Evolutionary conservation across 306 rosid species (phyloP).

Genomic region (Corylus heterophylla): DNA sequence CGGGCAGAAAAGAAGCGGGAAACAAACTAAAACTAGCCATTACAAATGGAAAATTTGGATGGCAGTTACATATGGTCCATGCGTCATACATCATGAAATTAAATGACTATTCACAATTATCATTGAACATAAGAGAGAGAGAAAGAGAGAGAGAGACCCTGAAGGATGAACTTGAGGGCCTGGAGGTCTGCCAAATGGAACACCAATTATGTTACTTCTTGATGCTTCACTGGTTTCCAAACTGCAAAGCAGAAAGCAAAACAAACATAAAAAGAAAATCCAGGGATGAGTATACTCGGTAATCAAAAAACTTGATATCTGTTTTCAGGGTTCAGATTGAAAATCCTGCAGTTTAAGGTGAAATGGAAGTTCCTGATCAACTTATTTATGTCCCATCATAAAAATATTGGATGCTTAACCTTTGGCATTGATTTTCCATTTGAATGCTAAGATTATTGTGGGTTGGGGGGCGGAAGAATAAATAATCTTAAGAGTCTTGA

Average conservation of each 20-base stretch:
- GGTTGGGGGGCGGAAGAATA: neutral
- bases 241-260: slow-evolving; percentile 39
- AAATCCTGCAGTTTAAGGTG: neutral
- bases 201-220: slow-evolving; percentile 26
- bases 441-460: neutral
- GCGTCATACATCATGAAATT: neutral
- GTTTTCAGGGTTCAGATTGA: neutral
- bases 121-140: neutral
- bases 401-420: neutral
- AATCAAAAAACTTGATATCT: neutral
- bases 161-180: slow-evolving; percentile 42
- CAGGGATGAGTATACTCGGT: neutral
- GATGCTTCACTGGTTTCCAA: slow-evolving; percentile 45
- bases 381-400: neutral
- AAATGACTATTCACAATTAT: neutral
- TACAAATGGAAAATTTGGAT: neutral
- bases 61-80: neutral
- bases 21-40: neutral
- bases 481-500: neutral
- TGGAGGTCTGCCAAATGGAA: slow-evolving; percentile 42
- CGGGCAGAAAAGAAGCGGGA: neutral
- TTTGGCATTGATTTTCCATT: neutral
- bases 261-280: neutral
- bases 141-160: slow-evolving; percentile 36
- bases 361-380: neutral